Base-by-base conservation (phyloP, 2,329 filamentous ascomycete species). In the Fusarium aywerte region DNA sequence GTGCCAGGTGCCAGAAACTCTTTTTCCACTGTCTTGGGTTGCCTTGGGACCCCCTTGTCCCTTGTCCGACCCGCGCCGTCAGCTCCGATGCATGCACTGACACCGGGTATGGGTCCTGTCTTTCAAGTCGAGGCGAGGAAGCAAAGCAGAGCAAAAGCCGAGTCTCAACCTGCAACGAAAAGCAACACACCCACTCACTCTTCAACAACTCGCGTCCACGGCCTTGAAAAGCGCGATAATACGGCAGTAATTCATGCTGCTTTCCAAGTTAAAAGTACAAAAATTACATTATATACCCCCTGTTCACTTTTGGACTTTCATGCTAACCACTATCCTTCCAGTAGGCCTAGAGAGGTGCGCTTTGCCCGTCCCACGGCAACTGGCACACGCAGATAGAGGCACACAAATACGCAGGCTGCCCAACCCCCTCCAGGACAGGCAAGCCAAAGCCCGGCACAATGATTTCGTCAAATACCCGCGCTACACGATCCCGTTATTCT, bases 401-500 rank as follows among this genome's bases (percentile, higher is more conserved):
- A 47, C 58, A 42, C 36, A 49, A 53, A 64, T 42, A 53, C 21
- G 25, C 40, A 58, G 43, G 43, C 33, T 38, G 60, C 60, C 66
- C 56, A 40, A 59, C 58, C 51, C 58, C 61, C 62, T 66, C 47
- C 51, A 53, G 40, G 51, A 48, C 57, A 58, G 58, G 44, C 60
- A 51, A 57, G 23, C 44, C 44, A 63, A 44, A 39, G 44, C 23
- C 29, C 44, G 56, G 58, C 69, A 71, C 58, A 62, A 80, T 79
- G 73, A 78, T 80, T 62, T 78, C 82, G 39, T 77, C 80, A 63
- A 82, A 77, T 72, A 83, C 81, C 66, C 79, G 84, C 77, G 78
- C 83, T 56, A 80, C 83, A 69, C 82, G 85, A 77, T 87, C 85
- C 77, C 84, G 85, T 54, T 85, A 81, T 70, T 86, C 85, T 63